phyloP scores from a whole-genome alignment of 352 stramenopile genomes.

The Phytophthora cryptogea region DNA sequence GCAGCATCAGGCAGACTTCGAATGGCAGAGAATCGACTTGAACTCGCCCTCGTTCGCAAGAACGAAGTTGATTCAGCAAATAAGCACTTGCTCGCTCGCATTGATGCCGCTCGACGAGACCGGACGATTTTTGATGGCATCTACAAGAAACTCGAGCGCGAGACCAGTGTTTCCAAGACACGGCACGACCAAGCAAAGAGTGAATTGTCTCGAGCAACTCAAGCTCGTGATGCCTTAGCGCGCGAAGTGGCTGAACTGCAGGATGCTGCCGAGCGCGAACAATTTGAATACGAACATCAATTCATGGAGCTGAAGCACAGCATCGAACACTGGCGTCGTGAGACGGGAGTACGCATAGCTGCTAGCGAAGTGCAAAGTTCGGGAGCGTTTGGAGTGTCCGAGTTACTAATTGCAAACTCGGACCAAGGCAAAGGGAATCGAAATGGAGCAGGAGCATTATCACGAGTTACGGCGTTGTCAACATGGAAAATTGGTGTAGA shows the following conservation, averaged over 20 bases:
- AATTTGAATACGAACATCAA: slow-evolving; percentile 62
- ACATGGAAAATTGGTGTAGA: slow-evolving; percentile 82
- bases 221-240: slow-evolving; percentile 52
- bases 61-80: slow-evolving; percentile 86
- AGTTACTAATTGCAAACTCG: slow-evolving; percentile 17
- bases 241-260: slow-evolving; percentile 59
- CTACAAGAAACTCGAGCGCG: slow-evolving; percentile 86
- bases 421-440: slow-evolving; percentile 34
- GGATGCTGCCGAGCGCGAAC: slow-evolving; percentile 50
- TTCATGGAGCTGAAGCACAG: slow-evolving; percentile 63
- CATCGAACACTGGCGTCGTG: slow-evolving; percentile 55
- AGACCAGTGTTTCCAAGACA: slow-evolving; percentile 55
- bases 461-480: slow-evolving; percentile 59
- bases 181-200: slow-evolving; percentile 50
- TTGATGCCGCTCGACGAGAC: slow-evolving; percentile 72
- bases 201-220: slow-evolving; percentile 48
- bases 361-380: slow-evolving; percentile 15
- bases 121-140: slow-evolving; percentile 82
- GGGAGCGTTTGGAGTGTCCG: slow-evolving; percentile 15
- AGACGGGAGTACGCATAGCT: slow-evolving; percentile 26
- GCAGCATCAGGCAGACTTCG: slow-evolving; percentile 53
- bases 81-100: slow-evolving; percentile 71
- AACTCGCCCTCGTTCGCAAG: slow-evolving; percentile 78
- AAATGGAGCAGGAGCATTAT: slow-evolving; percentile 31
- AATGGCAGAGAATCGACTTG: slow-evolving; percentile 71